These are phyloP conservation scores for Meyerozyma athensensis DNA, from an alignment of 1,139 yeast species.

Conservation along the genomic window DNA sequence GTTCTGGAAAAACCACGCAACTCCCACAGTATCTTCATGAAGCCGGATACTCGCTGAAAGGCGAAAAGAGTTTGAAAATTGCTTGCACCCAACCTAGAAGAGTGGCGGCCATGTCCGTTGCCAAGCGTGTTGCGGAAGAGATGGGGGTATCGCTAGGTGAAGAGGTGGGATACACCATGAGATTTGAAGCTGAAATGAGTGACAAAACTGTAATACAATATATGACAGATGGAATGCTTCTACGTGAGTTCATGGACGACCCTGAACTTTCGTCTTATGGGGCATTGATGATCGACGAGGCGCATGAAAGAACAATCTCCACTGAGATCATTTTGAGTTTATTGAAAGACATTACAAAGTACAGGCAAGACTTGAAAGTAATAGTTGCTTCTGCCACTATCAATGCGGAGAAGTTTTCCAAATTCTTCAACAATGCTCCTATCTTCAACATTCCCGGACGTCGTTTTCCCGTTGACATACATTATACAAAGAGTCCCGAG, in stretches of 20 bases:
- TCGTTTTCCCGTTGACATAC: slow-evolving; percentile 81
- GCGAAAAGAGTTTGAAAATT: slow-evolving; percentile 37
- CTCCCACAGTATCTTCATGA: slow-evolving; percentile 85
- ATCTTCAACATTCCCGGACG: slow-evolving; percentile 88
- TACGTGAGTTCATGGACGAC: slow-evolving; percentile 78
- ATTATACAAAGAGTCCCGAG: slow-evolving; percentile 83
- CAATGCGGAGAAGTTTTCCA: slow-evolving; percentile 80
- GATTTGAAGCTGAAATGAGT: slow-evolving; percentile 77
- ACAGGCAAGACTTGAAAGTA: slow-evolving; percentile 65
- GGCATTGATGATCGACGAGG: slow-evolving; percentile 92
- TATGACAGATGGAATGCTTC: slow-evolving; percentile 91
- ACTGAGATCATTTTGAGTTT: slow-evolving; percentile 87
- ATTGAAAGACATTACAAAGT: slow-evolving; percentile 62
- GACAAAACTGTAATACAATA: slow-evolving; percentile 70
- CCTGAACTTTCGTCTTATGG: slow-evolving; percentile 66
- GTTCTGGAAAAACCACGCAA: slow-evolving; percentile 96
- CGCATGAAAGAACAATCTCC: slow-evolving; percentile 91
- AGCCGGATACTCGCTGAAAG: slow-evolving; percentile 62
- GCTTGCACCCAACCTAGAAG: slow-evolving; percentile 97
- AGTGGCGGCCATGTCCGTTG: slow-evolving; percentile 94
- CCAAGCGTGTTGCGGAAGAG: slow-evolving; percentile 87
- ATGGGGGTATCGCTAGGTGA: slow-evolving; percentile 66
- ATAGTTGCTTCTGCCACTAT: slow-evolving; percentile 92
- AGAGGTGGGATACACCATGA: slow-evolving; percentile 80
- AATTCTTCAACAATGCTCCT: slow-evolving; percentile 77